Evolutionary conservation across 2,329 filamentous ascomycete genomes (phyloP), one percentile per base, ranked within the genome.

Genomic region (Talaromyces marneffei): DNA sequence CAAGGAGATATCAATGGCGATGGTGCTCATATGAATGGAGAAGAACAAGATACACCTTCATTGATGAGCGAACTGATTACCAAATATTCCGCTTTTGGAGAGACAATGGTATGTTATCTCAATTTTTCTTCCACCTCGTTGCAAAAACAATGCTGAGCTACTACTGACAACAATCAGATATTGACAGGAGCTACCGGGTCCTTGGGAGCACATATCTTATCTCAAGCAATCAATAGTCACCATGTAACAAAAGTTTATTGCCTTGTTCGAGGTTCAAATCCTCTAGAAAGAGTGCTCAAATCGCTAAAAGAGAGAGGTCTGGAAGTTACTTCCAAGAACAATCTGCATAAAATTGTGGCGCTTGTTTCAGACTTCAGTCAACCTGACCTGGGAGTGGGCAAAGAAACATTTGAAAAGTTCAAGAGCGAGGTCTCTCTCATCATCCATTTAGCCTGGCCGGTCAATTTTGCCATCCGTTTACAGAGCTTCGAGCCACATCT

Each of bases 131-230:
- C 6, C 37, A 39, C n/a, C 16, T 39, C 4, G 6, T n/a, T 16
- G 8, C 14, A 7, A 39, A n/a, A 39, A n/a, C 16, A 39, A n/a
- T n/a, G 14, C 14, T 16, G 37, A 39, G 16, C 37, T 39, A 16
- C 16, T n/a, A 39, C 37, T 39, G 16, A 39, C 37, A 39, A 39
- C n/a, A 6, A 16, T 18, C 31, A 54, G 50, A 18, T 60, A n/a
- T 25, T 60, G 5, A 82, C 78, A 0, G 80, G 78, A 25, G 77
- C 74, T 4, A 82, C 80, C 0, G 79, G 79, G 14, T 77, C 75
- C 12, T 65, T 82, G 25, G 80, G 80, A 0, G 75, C 74, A 8
- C 79, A 80, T 64, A 67, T 82, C 57, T 71, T 82, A 1, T 72
- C 78, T 46, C 56, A 67, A 5, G 69, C 80, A 20, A 65, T 74